Evolutionary conservation across 1,284 basidiomycete species (phyloP), one percentile per base, ranked within the genome.

Genomic region (Malassezia sp.): DNA sequence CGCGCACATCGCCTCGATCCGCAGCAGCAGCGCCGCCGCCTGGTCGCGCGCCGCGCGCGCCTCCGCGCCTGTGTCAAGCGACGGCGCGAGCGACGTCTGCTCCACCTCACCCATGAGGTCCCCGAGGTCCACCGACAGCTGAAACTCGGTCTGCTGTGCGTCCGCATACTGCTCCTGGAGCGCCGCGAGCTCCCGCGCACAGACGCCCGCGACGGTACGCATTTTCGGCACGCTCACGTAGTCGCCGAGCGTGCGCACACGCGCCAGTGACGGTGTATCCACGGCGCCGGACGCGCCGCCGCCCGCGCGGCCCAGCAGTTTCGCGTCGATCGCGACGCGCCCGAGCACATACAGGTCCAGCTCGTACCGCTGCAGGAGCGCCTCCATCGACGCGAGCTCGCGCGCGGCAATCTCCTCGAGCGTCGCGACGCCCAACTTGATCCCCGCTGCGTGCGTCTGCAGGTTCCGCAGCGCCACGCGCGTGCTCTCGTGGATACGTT

Each of bases 391-490:
- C 2, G 36, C 48, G 15, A 67, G 49, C 40, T 68, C 65, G 26
- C 48, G 55, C 21, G 43, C 42, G 14, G 56, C 55, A 14, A 57
- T 42, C 18, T 55, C 52, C 6, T 53, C 52, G 23, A 63, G 49
- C 4, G 53, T 57, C 15, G 50, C 42, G 10, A 53, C 52, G 2
- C 54, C 60, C 12, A 43, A 42, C 23, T 61, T 53, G 36, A 69
- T 57, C n/a, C 53, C 59, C 18, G 45, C 44, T 17, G 66, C 51
- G 34, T 69, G 65, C 5, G 53, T 39, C 24, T 59, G 40, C n/a
- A 70, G 55, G 37, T 70, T 67, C 22, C 45, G 40, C 4, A 70
- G 44, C 0, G 63, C 67, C 4, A 67, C 59, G 21, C 47, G 39
- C 8, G 63, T 59, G 46, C 61, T 62, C 32, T 53, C 45, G 9